Evolutionary conservation across 2,329 filamentous ascomycete genomes (phyloP).

Genomic region (Emmonsiellopsis sp.): DNA sequence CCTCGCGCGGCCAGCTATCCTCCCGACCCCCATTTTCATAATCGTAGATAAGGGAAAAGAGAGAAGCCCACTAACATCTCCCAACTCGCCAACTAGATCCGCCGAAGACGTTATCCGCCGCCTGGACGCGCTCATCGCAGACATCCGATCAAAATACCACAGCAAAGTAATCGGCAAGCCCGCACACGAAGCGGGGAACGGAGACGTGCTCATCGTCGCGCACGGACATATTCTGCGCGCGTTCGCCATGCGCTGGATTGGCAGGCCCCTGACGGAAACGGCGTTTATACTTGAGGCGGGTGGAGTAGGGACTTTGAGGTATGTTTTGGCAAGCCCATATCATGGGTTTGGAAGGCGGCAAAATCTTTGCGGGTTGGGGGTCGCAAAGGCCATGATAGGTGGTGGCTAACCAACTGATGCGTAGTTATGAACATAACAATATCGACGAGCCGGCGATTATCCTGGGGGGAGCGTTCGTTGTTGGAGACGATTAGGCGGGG

Average conservation of each 20-base stretch:
- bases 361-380: too few species aligned
- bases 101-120: conserved; percentile 63
- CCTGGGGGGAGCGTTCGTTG: conserved; percentile 61
- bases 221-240: conserved; percentile 85
- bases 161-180: conserved; percentile 49
- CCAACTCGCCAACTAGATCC: conserved; percentile 36
- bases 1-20: too few species aligned
- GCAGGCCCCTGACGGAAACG: conserved; percentile 62
- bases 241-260: conserved; percentile 79
- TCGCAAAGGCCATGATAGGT: neutral
- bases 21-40: neutral
- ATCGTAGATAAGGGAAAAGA: neutral
- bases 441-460: conserved; percentile 72
- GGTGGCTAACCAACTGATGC: neutral
- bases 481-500: conserved; percentile 11
- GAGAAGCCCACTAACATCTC: neutral
- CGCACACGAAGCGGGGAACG: conserved; percentile 35
- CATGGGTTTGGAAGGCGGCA: neutral
- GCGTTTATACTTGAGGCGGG: conserved; percentile 79
- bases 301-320: conserved; percentile 74
- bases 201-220: conserved; percentile 70
- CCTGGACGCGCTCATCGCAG: conserved; percentile 64
- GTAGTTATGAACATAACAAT: conserved; percentile 68
- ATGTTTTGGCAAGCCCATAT: conserved; percentile 14
- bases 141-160: conserved; percentile 62